Conservation (phyloP, 2,329 filamentous ascomycete genomes). For the Aspergillus spinulosporus region DNA sequence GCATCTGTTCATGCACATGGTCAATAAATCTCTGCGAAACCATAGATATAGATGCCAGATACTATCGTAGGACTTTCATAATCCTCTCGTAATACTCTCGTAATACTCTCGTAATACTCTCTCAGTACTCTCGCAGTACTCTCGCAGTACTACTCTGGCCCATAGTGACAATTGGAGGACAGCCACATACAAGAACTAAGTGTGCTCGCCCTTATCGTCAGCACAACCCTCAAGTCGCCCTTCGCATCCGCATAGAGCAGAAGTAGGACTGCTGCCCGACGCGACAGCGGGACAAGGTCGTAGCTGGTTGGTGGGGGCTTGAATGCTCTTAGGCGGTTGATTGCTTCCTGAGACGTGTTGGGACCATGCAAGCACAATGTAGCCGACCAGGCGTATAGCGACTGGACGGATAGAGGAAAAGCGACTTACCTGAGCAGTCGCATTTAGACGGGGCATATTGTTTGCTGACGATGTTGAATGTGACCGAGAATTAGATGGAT, state of each 20-base stretch:
- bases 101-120: too few relatives aligned
- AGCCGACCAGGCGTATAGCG: neutral
- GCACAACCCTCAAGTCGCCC: slow-evolving; percentile 71
- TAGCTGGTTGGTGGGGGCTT: slow-evolving; percentile 59
- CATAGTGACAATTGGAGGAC: too few relatives aligned
- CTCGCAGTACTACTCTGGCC: too few relatives aligned
- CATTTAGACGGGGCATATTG: slow-evolving; percentile 31
- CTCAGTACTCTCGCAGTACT: too few relatives aligned
- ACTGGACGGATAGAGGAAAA: neutral
- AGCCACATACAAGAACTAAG: slow-evolving; percentile 55
- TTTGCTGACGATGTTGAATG: neutral
- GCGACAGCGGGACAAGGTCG: slow-evolving; percentile 56
- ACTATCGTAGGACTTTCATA: too few relatives aligned
- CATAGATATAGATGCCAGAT: too few relatives aligned
- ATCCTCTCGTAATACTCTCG: too few relatives aligned
- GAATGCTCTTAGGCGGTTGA: slow-evolving; percentile 59
- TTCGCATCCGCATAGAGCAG: slow-evolving; percentile 81
- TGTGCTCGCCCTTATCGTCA: slow-evolving; percentile 62
- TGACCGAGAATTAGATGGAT: slow-evolving; percentile 2
- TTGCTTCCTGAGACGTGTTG: slow-evolving; percentile 45
- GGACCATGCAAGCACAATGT: neutral
- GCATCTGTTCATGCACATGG: slow-evolving; percentile 49
- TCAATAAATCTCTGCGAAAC: too few relatives aligned
- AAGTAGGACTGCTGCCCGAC: slow-evolving; percentile 82
- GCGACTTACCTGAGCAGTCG: slow-evolving; percentile 27